A percentile compares a stretch with the other conserved stretches of the same genome.
Conservation (phyloP, 345 rosid species). For the Aquilaria yunnanensis region DNA sequence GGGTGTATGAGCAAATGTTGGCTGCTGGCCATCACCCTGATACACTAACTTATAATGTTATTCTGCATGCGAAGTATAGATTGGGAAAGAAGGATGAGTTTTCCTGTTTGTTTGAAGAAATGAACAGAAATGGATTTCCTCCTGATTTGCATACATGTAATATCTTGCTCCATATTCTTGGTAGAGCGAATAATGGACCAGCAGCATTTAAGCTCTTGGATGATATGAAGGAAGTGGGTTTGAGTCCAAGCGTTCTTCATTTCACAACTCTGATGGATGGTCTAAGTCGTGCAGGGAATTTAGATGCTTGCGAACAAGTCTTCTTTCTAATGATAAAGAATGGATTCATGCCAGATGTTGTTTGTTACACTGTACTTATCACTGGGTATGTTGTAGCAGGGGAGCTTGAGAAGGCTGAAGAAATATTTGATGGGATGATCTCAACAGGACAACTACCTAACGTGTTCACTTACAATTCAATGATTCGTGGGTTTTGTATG, state of each 20-base stretch:
- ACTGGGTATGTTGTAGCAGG: slow-evolving; percentile 63
- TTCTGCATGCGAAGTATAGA: slow-evolving; percentile 69
- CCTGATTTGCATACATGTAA: slow-evolving; percentile 82
- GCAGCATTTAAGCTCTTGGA: slow-evolving; percentile 70
- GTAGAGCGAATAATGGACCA: slow-evolving; percentile 75
- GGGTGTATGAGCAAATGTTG: slow-evolving; percentile 80
- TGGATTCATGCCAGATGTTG: slow-evolving; percentile 72
- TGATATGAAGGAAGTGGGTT: slow-evolving; percentile 75
- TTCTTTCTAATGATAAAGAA: slow-evolving; percentile 61
- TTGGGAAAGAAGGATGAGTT: slow-evolving; percentile 65
- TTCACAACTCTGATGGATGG: slow-evolving; percentile 92
- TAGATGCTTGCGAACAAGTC: slow-evolving; percentile 74
- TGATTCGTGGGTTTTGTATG: slow-evolving; percentile 83
- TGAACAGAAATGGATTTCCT: slow-evolving; percentile 50
- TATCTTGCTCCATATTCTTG: slow-evolving; percentile 75
- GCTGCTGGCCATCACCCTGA: slow-evolving; percentile 55
- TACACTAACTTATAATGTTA: slow-evolving; percentile 58
- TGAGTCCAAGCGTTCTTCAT: slow-evolving; percentile 60
- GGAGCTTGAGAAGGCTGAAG: slow-evolving; percentile 65
- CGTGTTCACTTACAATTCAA: slow-evolving; percentile 74
- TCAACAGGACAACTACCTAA: slow-evolving; percentile 64
- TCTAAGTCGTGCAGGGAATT: slow-evolving; percentile 76
- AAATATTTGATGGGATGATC: slow-evolving; percentile 60
- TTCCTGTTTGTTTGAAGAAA: slow-evolving; percentile 67
- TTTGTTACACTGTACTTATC: slow-evolving; percentile 81